These are phyloP conservation scores for Tagetes erecta DNA, from an alignment of 129 eudicot genomes.

Conservation along the genomic window DNA sequence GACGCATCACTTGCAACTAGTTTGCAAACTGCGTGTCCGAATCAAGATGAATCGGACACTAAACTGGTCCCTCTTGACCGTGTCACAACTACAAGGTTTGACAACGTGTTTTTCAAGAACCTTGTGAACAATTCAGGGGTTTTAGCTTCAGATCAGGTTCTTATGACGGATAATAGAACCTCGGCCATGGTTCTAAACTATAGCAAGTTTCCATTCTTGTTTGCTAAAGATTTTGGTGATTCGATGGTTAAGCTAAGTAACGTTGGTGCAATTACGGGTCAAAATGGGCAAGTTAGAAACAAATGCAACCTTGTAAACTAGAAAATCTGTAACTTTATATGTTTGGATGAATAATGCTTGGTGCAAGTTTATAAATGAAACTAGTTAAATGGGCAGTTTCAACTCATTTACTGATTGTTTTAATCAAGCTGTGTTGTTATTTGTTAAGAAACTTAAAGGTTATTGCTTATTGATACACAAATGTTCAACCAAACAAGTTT, in stretches of 20 bases:
- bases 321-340: conserved; percentile 1
- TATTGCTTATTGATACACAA: conserved; percentile 18
- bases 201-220: conserved; percentile 53
- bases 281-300: conserved; percentile 60
- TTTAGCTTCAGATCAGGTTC: conserved; percentile 71
- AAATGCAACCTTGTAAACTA: conserved; percentile 63
- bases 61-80: conserved; percentile 62
- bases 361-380: neutral
- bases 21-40: conserved; percentile 59
- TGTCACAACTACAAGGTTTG: conserved; percentile 53
- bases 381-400: neutral
- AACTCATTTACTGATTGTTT: neutral
- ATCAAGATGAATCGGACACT: conserved; percentile 57
- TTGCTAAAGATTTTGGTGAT: conserved; percentile 54
- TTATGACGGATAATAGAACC: conserved; percentile 58
- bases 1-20: conserved; percentile 55
- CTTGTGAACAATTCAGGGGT: conserved; percentile 65
- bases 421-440: no score
- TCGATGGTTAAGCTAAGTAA: conserved; percentile 67
- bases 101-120: conserved; percentile 56
- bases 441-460: conserved; percentile 9
- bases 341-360: conserved; percentile 20
- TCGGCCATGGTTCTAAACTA: conserved; percentile 51
- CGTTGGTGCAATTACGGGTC: conserved; percentile 69
- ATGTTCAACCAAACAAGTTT: conserved; percentile 35